Base-by-base conservation (phyloP, 2,329 filamentous ascomycete genomes). In the Aspergillus luchuensis region DNA sequence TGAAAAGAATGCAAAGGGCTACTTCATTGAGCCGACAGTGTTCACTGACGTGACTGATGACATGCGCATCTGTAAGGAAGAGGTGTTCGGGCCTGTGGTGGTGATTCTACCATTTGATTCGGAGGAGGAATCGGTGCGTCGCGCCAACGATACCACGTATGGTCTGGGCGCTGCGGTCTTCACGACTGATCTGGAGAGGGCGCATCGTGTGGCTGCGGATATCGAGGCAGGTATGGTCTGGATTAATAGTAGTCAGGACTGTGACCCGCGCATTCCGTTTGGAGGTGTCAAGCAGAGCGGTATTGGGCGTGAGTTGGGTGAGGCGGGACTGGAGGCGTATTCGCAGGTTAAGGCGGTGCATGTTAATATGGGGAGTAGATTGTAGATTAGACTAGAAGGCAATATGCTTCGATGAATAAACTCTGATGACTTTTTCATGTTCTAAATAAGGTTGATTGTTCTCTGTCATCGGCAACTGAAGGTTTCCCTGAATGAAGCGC, bases 271-370 rank as follows among this genome's bases (percentile, higher is more conserved):
- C 0, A 67, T 80, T 8, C 76, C 78, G 0, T 80, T 79, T 60
- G 78, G 78, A 19, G 78, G 78, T 53, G 77, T 80, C 17, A 80
- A 80, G 69, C 77, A 80, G 67, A 79, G 76, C 57, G 79, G 79
- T 19, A 79, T 86, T 69, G 84, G 84, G 0, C 71, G 82, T 19
- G 80, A 85, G 62, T 64, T 79, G 59, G 76, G 77, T 5, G 74
- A 78, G 63, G 77, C 76, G 56, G 77, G 77, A 4, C 56, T 79
- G 52, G 75, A 77, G 36, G 76, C 74, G 13, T 79, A 78, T 60
- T 70, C 65, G 8, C 76, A 78, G 66, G 66, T 73, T 5, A 78
- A 78, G 69, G 72, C 76, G 23, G 72, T 79, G 13, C 76, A 79
- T 68, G 73, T 79, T 5, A 79, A 79, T 51, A 68, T 79, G 73